A percentile compares a stretch with the other conserved stretches of the same genome.
Evolutionary conservation across 1,284 basidiomycete species (phyloP).

Genomic region (Porogramme epimiltina): DNA sequence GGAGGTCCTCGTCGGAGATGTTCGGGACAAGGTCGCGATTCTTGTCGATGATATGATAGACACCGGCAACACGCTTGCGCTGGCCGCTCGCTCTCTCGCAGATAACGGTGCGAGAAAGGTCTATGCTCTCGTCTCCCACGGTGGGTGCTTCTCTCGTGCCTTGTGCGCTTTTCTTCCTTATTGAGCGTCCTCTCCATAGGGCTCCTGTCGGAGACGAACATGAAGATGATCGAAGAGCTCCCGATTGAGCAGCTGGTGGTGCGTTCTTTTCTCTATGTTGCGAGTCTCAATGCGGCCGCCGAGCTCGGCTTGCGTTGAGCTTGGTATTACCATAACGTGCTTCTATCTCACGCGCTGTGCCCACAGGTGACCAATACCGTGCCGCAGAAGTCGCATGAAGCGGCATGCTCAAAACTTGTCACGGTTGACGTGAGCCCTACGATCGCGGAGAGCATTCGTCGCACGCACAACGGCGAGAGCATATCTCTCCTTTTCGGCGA

Average conservation of each 20-base stretch:
- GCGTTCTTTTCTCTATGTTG: slow-evolving; percentile 34
- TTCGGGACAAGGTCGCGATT: slow-evolving; percentile 91
- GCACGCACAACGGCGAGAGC: slow-evolving; percentile 96
- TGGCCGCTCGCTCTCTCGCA: slow-evolving; percentile 84
- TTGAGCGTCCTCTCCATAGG: slow-evolving; percentile 47
- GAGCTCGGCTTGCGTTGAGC: slow-evolving; percentile 1
- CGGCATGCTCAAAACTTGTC: slow-evolving; percentile 61
- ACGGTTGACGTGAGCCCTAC: slow-evolving; percentile 89
- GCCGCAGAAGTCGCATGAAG: slow-evolving; percentile 62
- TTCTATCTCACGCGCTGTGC: background rate
- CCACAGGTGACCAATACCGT: slow-evolving; percentile 77
- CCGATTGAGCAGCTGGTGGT: slow-evolving; percentile 90
- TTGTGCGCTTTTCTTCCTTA: slow-evolving; percentile 5
- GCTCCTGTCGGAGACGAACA: slow-evolving; percentile 83
- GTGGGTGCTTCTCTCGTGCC: slow-evolving; percentile 42
- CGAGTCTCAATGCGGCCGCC: slow-evolving; percentile 1
- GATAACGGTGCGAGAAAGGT: slow-evolving; percentile 90
- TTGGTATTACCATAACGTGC: slow-evolving; percentile 35
- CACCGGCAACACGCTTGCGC: slow-evolving; percentile 84
- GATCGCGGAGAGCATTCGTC: slow-evolving; percentile 93
- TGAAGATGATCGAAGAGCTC: slow-evolving; percentile 75
- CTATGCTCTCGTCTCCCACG: slow-evolving; percentile 92
- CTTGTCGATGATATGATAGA: slow-evolving; percentile 99
- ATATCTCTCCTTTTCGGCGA: slow-evolving; percentile 83
- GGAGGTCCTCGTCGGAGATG: slow-evolving; percentile 98